Evolutionary conservation across 257 asterid species (phyloP).

Genomic region (Salvia splendens): DNA sequence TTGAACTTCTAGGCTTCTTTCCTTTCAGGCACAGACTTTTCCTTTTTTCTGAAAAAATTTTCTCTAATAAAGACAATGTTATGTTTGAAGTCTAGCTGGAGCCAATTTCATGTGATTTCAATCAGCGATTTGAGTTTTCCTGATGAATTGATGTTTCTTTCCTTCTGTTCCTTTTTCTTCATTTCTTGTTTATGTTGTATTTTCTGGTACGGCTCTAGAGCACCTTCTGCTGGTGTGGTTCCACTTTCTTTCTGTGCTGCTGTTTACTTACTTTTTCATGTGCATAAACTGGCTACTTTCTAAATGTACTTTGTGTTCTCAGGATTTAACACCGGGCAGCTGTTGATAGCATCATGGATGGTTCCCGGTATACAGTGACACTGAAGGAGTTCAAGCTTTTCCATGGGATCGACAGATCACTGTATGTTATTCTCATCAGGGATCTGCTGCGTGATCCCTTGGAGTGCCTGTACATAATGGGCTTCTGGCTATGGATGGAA

Average conservation of each 20-base stretch:
- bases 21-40: conserved; percentile 17
- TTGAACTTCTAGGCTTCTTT: conserved; percentile 1
- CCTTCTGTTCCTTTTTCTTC: background rate
- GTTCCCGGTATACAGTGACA: conserved; percentile 20
- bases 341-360: conserved; percentile 38
- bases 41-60: conserved; percentile 3
- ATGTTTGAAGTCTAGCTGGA: conserved; percentile 20
- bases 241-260: conserved; percentile 11
- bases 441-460: conserved; percentile 53
- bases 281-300: background rate
- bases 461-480: conserved; percentile 54
- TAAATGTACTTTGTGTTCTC: conserved; percentile 27
- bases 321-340: conserved; percentile 35
- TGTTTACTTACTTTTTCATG: conserved; percentile 6
- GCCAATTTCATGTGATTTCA: background rate
- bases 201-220: conserved; percentile 3
- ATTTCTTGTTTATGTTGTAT: background rate
- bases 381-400: conserved; percentile 45
- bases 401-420: conserved; percentile 50
- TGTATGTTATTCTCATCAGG: conserved; percentile 50
- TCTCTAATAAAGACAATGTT: conserved; percentile 23
- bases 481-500: conserved; percentile 76
- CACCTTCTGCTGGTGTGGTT: background rate
- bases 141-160: background rate
- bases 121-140: background rate